Conservation (phyloP, 202 grass and related monocot species). For the Setaria viridis region DNA sequence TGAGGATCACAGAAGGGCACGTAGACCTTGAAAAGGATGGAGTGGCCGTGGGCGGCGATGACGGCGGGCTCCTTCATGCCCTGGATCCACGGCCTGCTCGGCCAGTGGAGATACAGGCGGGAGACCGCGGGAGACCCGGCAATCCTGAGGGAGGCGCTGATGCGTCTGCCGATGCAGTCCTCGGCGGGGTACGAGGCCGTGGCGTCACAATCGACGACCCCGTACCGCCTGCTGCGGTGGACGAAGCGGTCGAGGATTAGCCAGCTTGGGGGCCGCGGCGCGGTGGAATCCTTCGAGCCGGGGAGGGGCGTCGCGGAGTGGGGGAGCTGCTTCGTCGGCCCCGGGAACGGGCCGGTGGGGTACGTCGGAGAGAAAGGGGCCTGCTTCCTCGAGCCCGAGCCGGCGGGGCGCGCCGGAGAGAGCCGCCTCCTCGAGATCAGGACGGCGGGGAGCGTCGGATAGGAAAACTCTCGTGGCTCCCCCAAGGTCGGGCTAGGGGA, state of each 20-base stretch:
- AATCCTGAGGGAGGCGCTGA: conserved; percentile 7
- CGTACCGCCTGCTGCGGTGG: neutral
- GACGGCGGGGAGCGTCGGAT: too few species aligned
- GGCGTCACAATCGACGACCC: neutral
- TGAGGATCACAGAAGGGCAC: neutral
- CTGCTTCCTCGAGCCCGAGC: too few species aligned
- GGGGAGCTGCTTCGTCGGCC: too few species aligned
- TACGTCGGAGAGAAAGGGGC: too few species aligned
- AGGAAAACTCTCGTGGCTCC: too few species aligned
- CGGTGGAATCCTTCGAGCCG: too few species aligned
- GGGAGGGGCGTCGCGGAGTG: too few species aligned
- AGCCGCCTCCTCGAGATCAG: too few species aligned
- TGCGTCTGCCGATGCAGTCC: neutral
- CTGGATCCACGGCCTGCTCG: neutral
- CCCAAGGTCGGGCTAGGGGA: too few species aligned
- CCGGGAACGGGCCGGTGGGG: too few species aligned
- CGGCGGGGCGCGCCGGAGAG: too few species aligned
- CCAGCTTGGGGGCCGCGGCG: neutral
- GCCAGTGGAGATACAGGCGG: conserved; percentile 22
- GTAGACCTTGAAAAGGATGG: neutral
- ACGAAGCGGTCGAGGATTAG: conserved; percentile 1
- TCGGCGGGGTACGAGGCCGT: neutral
- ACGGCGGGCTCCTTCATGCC: neutral
- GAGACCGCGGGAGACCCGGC: neutral
- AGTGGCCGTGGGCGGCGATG: conserved; percentile 7